These are phyloP conservation scores for Xylaria hypoxylon DNA, from an alignment of 2,329 filamentous ascomycete species.

Conservation along the genomic window DNA sequence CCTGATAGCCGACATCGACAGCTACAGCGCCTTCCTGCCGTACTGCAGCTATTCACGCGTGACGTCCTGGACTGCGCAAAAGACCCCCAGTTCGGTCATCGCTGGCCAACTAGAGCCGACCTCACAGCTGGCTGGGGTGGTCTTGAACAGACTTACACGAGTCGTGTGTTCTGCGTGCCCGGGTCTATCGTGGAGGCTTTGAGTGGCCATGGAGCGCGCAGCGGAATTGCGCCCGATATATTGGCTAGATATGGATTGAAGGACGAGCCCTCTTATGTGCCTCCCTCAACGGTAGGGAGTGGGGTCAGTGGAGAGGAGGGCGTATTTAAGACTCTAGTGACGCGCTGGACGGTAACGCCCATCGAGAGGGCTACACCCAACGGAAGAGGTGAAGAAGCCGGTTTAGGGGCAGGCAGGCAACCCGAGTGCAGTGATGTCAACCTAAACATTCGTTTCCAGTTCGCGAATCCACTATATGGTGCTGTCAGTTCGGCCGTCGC, in stretches of 20 bases:
- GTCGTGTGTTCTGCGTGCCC: constrained; percentile 81
- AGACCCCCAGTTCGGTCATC: constrained; percentile 52
- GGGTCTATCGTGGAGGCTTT: constrained; percentile 79
- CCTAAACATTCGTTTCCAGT: constrained; percentile 82
- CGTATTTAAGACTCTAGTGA: constrained; percentile 76
- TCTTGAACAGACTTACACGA: constrained; percentile 86
- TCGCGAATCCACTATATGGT: constrained; percentile 88
- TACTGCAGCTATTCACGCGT: constrained; percentile 85
- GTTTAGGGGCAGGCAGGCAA: constrained; percentile 5
- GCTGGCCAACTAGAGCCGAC: constrained; percentile 79
- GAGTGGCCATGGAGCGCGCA: constrained; percentile 67
- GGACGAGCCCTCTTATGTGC: constrained; percentile 31
- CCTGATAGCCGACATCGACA: constrained; percentile 88
- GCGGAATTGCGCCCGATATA: constrained; percentile 55
- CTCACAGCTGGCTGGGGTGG: constrained; percentile 87
- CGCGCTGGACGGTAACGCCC: constrained; percentile 73
- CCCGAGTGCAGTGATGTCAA: constrained; percentile 75
- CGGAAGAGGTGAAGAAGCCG: constrained; percentile 34
- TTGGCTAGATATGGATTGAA: constrained; percentile 46
- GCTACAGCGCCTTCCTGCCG: constrained; percentile 88
- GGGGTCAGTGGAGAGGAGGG: constrained; percentile 32
- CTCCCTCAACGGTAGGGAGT: constrained; percentile 14
- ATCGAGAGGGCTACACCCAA: constrained; percentile 54
- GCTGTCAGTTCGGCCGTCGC: constrained; percentile 84
- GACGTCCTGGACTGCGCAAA: constrained; percentile 74